Evolutionary conservation across 2,329 filamentous ascomycete species (phyloP), one percentile per base, ranked within the genome.

Genomic region (Fusarium sp.): DNA sequence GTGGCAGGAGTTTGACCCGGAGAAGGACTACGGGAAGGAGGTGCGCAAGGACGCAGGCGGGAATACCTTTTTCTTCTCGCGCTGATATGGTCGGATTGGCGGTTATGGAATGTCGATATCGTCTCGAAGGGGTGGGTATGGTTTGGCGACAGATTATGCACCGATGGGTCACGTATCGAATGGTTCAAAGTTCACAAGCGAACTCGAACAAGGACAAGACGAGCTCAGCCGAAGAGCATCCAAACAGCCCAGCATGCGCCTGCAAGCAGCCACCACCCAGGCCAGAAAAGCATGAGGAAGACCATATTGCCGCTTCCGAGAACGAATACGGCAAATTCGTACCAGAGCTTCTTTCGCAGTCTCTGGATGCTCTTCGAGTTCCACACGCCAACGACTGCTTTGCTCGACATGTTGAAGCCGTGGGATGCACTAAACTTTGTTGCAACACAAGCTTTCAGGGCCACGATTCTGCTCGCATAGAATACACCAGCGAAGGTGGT

Each of bases 1-100:
- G 56, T 99, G 97, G 97, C 94, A 95, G 78, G 94, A 97, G 73
- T 99, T 97, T 82, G 95, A 98, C 76, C 93, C 95, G 0, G 94
- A 94, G 71, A 94, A 93, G 83, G 94, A 98, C 78, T 97, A 97
- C 84, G 89, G 91, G 79, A 89, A 87, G 74, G 91, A 94, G 76
- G 90, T 95, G 43, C 90, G 94, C 77, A 93, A 95, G 79, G 97
- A 99, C 84, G 89, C 90, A 14, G 92, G 95, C 65, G 97, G 97
- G 14, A 99, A 99, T 83, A 91, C 94, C 0, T 98, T 98, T 83
- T 99, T 99, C 87, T 96, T 95, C 81, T 88, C 90, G 33, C 80
- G 81, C 52, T 84, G 81, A 83, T 43, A 63, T 57, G 16, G 13
- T 64, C 48, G 43, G 59, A 59, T 64, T 62, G 63, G 64, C 7